Conservation (phyloP, 495 filamentous ascomycete species). For the Pyrenopolyporus hunteri region DNA sequence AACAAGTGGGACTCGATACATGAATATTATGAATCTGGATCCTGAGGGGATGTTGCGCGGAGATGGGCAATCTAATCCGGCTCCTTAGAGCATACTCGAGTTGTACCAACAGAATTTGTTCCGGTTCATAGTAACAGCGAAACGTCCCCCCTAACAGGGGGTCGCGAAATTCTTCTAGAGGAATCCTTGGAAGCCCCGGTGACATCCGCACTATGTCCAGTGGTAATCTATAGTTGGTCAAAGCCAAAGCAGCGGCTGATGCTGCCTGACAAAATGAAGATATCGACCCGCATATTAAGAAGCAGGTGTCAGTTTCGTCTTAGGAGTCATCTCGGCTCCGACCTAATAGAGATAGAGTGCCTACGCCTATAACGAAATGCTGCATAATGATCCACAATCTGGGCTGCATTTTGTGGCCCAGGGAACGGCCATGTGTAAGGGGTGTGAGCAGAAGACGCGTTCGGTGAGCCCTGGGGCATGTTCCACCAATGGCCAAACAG, state of each 20-base stretch:
- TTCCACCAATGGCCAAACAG: slow-evolving; percentile 29
- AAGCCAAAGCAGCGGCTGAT: slow-evolving; percentile 21
- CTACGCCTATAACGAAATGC: slow-evolving; percentile 20
- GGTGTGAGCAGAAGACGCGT: slow-evolving; percentile 32
- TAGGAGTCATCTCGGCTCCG: slow-evolving; percentile 15
- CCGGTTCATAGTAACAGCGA: slow-evolving; percentile 30
- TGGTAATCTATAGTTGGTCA: slow-evolving; percentile 17
- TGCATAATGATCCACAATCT: slow-evolving; percentile 35
- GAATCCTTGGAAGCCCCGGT: slow-evolving; percentile 31
- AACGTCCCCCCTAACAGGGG: slow-evolving; percentile 28
- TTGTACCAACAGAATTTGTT: slow-evolving; percentile 30
- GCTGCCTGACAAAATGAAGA: slow-evolving; percentile 34
- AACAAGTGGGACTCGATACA: slow-evolving; percentile 32
- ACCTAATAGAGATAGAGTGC: slow-evolving; percentile 18
- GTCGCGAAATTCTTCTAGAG: slow-evolving; percentile 30
- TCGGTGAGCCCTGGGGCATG: slow-evolving; percentile 34
- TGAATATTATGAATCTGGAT: slow-evolving; percentile 16
- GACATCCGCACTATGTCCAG: slow-evolving; percentile 17
- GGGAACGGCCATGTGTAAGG: slow-evolving; percentile 32
- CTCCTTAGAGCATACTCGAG: slow-evolving; percentile 32
- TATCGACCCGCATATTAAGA: slow-evolving; percentile 21
- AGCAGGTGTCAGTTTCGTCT: slow-evolving; percentile 16
- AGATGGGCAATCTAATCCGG: slow-evolving; percentile 29
- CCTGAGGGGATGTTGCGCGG: slow-evolving; percentile 28
- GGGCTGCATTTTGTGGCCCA: slow-evolving; percentile 35